Evolutionary conservation across 768 basidiomycete species (phyloP).

Genomic region (Tulasnella sp.): DNA sequence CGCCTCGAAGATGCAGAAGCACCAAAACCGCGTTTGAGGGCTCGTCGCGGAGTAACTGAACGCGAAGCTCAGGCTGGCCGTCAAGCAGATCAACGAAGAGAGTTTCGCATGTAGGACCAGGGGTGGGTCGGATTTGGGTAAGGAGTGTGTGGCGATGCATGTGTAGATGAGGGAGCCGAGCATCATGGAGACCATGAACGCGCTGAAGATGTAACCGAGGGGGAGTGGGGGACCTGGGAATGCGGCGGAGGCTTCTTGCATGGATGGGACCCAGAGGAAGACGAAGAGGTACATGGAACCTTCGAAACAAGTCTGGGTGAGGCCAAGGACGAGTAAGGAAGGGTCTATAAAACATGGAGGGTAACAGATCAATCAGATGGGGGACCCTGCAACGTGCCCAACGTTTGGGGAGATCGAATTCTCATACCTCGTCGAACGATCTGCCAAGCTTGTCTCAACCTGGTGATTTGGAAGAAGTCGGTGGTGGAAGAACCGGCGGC

Average conservation of each 20-base stretch:
- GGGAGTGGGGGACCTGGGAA: constrained; percentile 38
- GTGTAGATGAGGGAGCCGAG: constrained; percentile 64
- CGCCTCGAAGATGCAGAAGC: constrained; percentile 63
- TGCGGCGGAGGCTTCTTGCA: constrained; percentile 46
- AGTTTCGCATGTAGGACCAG: constrained; percentile 56
- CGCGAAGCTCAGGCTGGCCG: constrained; percentile 46
- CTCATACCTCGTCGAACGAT: constrained; percentile 49
- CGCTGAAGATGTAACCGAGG: constrained; percentile 68
- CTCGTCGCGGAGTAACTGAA: constrained; percentile 34
- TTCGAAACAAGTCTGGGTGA: constrained; percentile 73
- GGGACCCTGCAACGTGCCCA: no score
- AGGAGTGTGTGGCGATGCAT: constrained; percentile 28
- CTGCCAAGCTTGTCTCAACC: constrained; percentile 44
- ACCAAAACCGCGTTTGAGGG: constrained; percentile 51
- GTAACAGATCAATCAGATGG: no score
- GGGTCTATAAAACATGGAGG: constrained; percentile 35
- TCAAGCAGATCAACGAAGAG: constrained; percentile 49
- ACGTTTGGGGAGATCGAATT: no score
- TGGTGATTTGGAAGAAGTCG: constrained; percentile 41
- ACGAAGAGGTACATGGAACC: constrained; percentile 81
- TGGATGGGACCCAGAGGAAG: constrained; percentile 68
- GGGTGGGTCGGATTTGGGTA: constrained; percentile 29
- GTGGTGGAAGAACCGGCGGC: constrained; percentile 20
- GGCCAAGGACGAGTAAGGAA: constrained; percentile 48
- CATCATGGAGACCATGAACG: constrained; percentile 77